Evolutionary conservation across 305 asterid genomes (phyloP), one percentile per base, ranked within the genome.

Genomic region (Euphrasia arctica): DNA sequence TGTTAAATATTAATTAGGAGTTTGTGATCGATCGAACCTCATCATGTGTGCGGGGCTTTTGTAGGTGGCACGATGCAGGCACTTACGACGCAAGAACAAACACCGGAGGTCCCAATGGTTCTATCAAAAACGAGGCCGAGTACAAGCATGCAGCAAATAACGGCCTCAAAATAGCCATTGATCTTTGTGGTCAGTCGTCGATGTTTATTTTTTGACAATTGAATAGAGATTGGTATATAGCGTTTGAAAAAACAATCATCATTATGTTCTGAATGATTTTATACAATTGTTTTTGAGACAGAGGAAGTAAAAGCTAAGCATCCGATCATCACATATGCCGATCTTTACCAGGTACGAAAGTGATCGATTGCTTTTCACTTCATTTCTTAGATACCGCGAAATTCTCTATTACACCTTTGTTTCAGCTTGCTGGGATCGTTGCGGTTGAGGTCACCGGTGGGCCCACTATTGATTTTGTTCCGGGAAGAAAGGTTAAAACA

Each of bases 61-160:
- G 80, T 69, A 86, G 97, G 79, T 89, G 98, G 98, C 98, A 91
- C 52, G 96, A 89, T 67, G 98, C 96, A n/a, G 98, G 97, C 29
- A 89, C 97, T 28, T 89, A 83, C 57, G 97, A 91, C 74, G 95
- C 85, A 8, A 79, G 76, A 67, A 83, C 91, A 10, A 83, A 79
- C 72, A 85, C 85, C 0, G 97, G 98, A 72, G 98, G 98, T 60
- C 98, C 98, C 54, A 71, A 91, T 81, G 97, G 95, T 66, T 91
- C 98, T 9, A 89, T 91, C 42, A 82, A 93, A 75, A 80, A 74
- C 29, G 83, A 74, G 63, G 71, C 45, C 2, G 97, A 91, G 82
- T 69, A 72, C 69, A 79, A 56, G 18, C 95, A 91, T 60, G 75
- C 13, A 54, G 95, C 91, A 11, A 89, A 91, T 65, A 76, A 57